Conservation (phyloP, 768 basidiomycete genomes). For the Kwoniella europaea region DNA sequence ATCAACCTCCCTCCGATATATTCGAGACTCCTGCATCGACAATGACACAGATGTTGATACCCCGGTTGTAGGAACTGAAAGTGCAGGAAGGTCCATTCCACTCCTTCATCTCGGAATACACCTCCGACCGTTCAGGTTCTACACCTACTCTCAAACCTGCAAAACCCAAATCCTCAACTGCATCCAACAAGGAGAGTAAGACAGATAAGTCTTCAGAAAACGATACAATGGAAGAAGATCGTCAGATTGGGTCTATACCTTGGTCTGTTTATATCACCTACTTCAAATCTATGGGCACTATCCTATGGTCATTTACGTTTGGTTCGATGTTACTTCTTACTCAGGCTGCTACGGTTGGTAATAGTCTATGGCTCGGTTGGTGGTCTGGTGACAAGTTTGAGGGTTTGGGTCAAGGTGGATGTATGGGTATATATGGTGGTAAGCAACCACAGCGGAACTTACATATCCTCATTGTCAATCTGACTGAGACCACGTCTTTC, state of each 20-base stretch:
- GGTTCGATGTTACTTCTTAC: conserved; percentile 61
- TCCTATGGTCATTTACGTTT: conserved; percentile 63
- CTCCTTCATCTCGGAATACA: conserved; percentile 58
- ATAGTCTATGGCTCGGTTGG: conserved; percentile 73
- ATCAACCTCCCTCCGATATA: neutral
- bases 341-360: conserved; percentile 67
- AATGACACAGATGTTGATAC: conserved; percentile 45
- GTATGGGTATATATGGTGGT: conserved; percentile 67
- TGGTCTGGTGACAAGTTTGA: conserved; percentile 69
- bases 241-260: conserved; percentile 63
- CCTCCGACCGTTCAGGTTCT: conserved; percentile 67
- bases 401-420: conserved; percentile 67
- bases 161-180: conserved; percentile 10
- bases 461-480: neutral
- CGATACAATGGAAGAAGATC: conserved; percentile 63
- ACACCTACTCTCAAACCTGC: conserved; percentile 12
- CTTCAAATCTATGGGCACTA: conserved; percentile 62
- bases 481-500: neutral
- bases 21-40: neutral
- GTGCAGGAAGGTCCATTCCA: conserved; percentile 43
- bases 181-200: neutral
- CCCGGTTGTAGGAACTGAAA: conserved; percentile 23
- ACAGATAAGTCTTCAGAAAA: conserved; percentile 18
- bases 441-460: conserved; percentile 2
- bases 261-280: conserved; percentile 64